A percentile compares a stretch with the other conserved stretches of the same genome.
Evolutionary conservation across 73 alveolate genomes (phyloP).

Genomic region (Stentor roeselii): DNA sequence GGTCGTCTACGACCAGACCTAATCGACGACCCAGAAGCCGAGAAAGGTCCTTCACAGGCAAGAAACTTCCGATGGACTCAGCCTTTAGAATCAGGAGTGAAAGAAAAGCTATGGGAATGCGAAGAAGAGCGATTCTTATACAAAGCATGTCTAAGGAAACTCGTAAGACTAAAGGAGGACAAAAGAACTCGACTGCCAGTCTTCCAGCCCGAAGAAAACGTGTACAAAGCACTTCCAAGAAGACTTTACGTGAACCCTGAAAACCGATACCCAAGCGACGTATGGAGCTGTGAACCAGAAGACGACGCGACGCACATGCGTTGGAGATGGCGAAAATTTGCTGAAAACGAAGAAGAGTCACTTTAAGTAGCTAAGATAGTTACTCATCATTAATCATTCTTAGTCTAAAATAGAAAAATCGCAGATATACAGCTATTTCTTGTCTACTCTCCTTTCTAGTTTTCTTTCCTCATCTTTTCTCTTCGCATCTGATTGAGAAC

Average conservation of each 20-base stretch:
- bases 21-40: conserved; percentile 26
- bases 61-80: neutral
- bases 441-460: no score
- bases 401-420: no score
- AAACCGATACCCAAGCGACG: conserved; percentile 5
- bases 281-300: neutral
- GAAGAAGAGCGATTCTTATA: conserved; percentile 87
- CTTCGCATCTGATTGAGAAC: no score
- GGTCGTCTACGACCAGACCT: conserved; percentile 42
- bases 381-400: no score
- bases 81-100: neutral
- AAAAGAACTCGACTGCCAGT: conserved; percentile 19
- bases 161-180: conserved; percentile 44
- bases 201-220: conserved; percentile 18
- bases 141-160: conserved; percentile 83
- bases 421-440: no score
- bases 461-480: no score
- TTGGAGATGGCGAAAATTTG: neutral
- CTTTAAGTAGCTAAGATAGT: no score
- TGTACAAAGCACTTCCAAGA: neutral
- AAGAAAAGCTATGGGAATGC: conserved; percentile 66
- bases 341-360: conserved; percentile 9
- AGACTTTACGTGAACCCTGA: neutral
- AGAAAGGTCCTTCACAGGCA: conserved; percentile 3
- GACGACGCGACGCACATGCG: neutral